Evolutionary conservation across 495 filamentous ascomycete species (phyloP), one percentile per base, ranked within the genome.

Genomic region (Penicillium chermesinum): DNA sequence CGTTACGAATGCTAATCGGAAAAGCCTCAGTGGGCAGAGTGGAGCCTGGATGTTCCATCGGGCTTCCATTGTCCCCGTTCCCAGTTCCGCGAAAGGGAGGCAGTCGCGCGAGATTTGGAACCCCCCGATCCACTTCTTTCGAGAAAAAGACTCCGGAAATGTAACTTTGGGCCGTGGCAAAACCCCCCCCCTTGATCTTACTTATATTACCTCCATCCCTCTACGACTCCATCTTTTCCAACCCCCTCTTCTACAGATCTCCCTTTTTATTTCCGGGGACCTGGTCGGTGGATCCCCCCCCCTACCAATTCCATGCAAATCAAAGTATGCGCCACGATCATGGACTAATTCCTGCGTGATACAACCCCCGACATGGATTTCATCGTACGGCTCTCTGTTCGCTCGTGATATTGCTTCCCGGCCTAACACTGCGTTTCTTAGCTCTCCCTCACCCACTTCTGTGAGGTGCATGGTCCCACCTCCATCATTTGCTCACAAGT

Each of bases 361-460:
- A 50, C 39, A 36, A 25, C 41, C 50, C 41, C 50, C 50, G 47
- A 58, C 50, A 75, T 75, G 72, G 72, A 75, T 71, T 73, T 75
- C 49, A 72, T 75, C 62, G 72, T 75, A 48, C 61, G 70, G 66
- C 40, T 17, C 34, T n/a, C 38, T 37, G 35, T 50, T 18, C 41
- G 36, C 38, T 20, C 18, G 27, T 13, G 14, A n/a, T 3, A 20
- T 18, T 2, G 2, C 12, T 12, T 15, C 22, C 16, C 27, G 14
- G 17, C 38, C 27, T 33, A 30, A 20, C 34, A 30, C 54, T 34
- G 10, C 14, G 7, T 42, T 7, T n/a, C n/a, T n/a, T 43, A 96
- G 91, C 80, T 96, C 61, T 94, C 89, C 64, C 81, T 96, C 56
- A 91, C 91, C 61, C 91, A 96, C 72, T 96, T 95, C 68, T 96